These are phyloP conservation scores for Rhododendron mucronatum DNA, from an alignment of 148 eudicot genomes.

Conservation along the genomic window DNA sequence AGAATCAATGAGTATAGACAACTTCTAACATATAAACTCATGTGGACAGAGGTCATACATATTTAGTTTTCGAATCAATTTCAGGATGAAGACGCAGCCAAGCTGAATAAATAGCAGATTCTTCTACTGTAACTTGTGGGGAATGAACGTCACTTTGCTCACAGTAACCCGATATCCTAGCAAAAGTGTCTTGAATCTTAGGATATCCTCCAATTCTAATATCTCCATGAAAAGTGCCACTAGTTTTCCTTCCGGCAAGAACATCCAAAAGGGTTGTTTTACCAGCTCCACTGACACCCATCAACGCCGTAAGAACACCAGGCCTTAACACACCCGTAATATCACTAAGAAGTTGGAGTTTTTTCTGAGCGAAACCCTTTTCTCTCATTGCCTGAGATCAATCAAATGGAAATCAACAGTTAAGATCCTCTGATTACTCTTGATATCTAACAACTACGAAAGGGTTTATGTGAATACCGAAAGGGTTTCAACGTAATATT, in stretches of 20 bases:
- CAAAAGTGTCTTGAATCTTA: constrained; percentile 69
- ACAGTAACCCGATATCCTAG: constrained; percentile 77
- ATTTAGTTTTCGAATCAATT: constrained; percentile 53
- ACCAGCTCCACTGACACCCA: constrained; percentile 95
- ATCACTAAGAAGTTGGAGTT: constrained; percentile 52
- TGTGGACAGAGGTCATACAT: constrained; percentile 30
- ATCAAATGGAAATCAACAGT: not conserved
- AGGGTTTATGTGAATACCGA: constrained; percentile 28
- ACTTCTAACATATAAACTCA: not conserved
- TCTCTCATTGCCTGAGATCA: constrained; percentile 56
- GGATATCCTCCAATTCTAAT: constrained; percentile 65
- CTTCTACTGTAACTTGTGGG: constrained; percentile 68
- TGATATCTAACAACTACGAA: not conserved
- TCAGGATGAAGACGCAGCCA: constrained; percentile 72
- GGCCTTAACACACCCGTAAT: constrained; percentile 70
- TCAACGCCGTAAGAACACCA: constrained; percentile 71
- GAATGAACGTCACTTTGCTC: constrained; percentile 87
- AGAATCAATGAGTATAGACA: not conserved
- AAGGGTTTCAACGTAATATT: constrained; percentile 68
- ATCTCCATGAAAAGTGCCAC: constrained; percentile 68
- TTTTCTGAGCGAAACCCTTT: constrained; percentile 50
- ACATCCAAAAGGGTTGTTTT: constrained; percentile 91
- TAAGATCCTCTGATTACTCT: not conserved
- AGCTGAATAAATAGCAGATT: constrained; percentile 72
- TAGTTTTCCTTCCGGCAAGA: constrained; percentile 78